phyloP scores from a whole-genome alignment of 2,329 filamentous ascomycete species.

The Cryphonectria japonica region DNA sequence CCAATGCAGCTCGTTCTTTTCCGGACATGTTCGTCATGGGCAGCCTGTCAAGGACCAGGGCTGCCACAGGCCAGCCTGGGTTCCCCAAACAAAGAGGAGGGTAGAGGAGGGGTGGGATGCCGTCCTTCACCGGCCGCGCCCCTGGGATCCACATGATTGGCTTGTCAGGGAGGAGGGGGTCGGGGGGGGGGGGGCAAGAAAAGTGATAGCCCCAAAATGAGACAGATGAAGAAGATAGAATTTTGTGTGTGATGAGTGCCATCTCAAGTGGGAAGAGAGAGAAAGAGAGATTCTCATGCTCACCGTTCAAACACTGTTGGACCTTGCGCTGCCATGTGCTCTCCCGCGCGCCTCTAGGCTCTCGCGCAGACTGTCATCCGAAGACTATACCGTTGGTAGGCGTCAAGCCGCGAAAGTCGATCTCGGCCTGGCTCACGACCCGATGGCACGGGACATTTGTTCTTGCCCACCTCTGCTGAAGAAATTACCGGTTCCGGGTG shows the following conservation, averaged over 20 bases:
- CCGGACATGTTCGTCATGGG: not conserved
- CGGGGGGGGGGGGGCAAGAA: slow-evolving; percentile 12
- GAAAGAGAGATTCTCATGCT: slow-evolving; percentile 11
- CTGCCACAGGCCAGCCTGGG: not conserved
- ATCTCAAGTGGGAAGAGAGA: not conserved
- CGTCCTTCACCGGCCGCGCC: slow-evolving; percentile 11
- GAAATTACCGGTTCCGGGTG: not conserved
- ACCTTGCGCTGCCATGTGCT: slow-evolving; percentile 6
- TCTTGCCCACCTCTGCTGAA: not conserved
- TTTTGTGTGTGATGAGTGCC: slow-evolving; percentile 21
- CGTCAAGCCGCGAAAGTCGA: not conserved
- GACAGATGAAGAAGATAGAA: slow-evolving; percentile 22
- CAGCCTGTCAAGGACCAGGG: not conserved
- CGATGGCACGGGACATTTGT: not conserved
- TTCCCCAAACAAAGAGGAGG: not conserved
- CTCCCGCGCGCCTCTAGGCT: slow-evolving; percentile 7
- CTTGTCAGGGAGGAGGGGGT: not conserved
- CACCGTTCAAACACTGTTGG: slow-evolving; percentile 20
- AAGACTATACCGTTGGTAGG: slow-evolving; percentile 6
- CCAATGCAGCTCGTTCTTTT: not conserved
- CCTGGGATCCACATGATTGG: slow-evolving; percentile 7
- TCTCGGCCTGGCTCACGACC: not conserved
- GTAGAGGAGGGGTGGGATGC: not conserved
- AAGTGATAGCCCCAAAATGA: slow-evolving; percentile 26
- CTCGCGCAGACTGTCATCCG: not conserved